phyloP scores from a whole-genome alignment of 2,329 filamentous ascomycete species.

The Aspergillus thermomutatus region DNA sequence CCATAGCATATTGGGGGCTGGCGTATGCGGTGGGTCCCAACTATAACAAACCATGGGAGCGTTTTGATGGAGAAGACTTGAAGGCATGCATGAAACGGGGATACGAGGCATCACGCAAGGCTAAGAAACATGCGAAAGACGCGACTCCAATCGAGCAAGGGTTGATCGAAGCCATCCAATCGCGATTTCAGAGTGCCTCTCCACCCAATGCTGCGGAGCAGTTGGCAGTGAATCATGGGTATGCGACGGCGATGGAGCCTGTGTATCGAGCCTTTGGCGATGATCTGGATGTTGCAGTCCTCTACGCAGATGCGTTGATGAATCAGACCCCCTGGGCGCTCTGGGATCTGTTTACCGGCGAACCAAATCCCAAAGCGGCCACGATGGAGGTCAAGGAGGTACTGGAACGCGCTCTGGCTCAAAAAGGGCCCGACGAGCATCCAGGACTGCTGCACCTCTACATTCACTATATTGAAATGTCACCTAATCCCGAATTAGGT shows the following conservation, averaged over 20 bases:
- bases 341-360: constrained; percentile 58
- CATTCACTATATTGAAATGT: constrained; percentile 76
- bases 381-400: constrained; percentile 57
- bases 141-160: constrained; percentile 55
- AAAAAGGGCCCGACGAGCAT: constrained; percentile 51
- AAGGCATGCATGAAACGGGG: constrained; percentile 47
- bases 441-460: constrained; percentile 71
- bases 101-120: constrained; percentile 43
- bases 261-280: constrained; percentile 51
- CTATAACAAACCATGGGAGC: constrained; percentile 53
- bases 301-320: constrained; percentile 65
- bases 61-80: constrained; percentile 45
- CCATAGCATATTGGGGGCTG: constrained; percentile 50
- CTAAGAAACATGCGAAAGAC: constrained; percentile 34
- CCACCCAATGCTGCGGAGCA: constrained; percentile 46
- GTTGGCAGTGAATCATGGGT: constrained; percentile 50
- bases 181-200: constrained; percentile 54
- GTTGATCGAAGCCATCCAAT: constrained; percentile 59
- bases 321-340: constrained; percentile 62
- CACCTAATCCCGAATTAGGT: constrained; percentile 59
- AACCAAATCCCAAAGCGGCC: constrained; percentile 52
- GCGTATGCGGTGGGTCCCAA: constrained; percentile 50
- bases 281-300: constrained; percentile 58
- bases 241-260: constrained; percentile 58
- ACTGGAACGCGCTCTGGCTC: constrained; percentile 55